phyloP scores from a whole-genome alignment of 805 yeast species.

The Wickerhamiella brachini region DNA sequence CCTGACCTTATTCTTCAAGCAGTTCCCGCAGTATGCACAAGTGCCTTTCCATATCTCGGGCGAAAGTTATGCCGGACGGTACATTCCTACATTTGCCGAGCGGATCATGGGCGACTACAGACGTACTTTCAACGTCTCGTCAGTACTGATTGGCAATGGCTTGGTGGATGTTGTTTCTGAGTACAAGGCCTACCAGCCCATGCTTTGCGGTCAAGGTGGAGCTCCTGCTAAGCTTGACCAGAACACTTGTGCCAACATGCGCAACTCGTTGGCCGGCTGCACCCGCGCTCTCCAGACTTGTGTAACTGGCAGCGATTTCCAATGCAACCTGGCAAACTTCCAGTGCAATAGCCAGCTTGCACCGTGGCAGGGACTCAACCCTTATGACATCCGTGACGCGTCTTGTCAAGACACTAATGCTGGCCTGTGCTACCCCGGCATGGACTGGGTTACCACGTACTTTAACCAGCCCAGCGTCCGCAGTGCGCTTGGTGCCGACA shows the following conservation, averaged over 20 bases:
- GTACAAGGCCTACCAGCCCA: constrained; percentile 68
- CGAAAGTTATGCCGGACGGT: constrained; percentile 89
- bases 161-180: constrained; percentile 75
- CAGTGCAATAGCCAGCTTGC: constrained; percentile 9
- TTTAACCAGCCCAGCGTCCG: constrained; percentile 42
- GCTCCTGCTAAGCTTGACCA: constrained; percentile 25
- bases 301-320: constrained; percentile 4
- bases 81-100: constrained; percentile 68
- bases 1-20: constrained; percentile 66
- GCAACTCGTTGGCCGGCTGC: constrained; percentile 6
- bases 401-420: constrained; percentile 53
- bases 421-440: constrained; percentile 39
- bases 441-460: constrained; percentile 37
- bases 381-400: constrained; percentile 45
- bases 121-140: constrained; percentile 49
- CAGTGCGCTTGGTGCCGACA: constrained; percentile 41
- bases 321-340: constrained; percentile 7
- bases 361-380: constrained; percentile 35
- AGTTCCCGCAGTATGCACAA: constrained; percentile 57
- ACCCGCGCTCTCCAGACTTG: constrained; percentile 7
- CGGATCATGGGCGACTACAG: constrained; percentile 35
- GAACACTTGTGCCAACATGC: constrained; percentile 10
- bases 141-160: constrained; percentile 87
- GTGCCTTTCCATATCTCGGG: constrained; percentile 74
- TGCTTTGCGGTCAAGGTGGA: constrained; percentile 90